Base-by-base conservation (phyloP, 2,329 filamentous ascomycete genomes). In the Triangularia setosa region DNA sequence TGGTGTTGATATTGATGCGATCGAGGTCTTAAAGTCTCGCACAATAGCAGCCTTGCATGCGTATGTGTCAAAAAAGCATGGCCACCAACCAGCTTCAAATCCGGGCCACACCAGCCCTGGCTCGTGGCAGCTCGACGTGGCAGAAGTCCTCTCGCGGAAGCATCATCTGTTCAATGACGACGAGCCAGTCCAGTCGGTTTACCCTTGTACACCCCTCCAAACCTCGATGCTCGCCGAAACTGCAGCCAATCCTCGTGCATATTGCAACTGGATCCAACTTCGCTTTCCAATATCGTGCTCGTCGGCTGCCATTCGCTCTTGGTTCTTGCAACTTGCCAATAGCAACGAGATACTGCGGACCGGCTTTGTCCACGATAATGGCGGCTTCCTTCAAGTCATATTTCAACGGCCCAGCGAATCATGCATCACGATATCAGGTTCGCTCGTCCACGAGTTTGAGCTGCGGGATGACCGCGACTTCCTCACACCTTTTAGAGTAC, bases 171-270 rank as follows among this genome's bases (percentile, higher is more conserved):
- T 68, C 8, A 65, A 71, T 1, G 62, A 74, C 2, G 67, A 80
- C 9, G 76, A 81, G 33, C 75, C 78, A 24, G 71, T 88, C n/a
- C 73, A 83, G 3, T 69, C 66, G 5, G 74, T 86, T 4, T 71
- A 84, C 18, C 82, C 83, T 4, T 95, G 91, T 73, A 93, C 88
- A 3, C 83, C 87, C 14, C 80, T 95, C 9, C 93, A 97, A 71
- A 79, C 83, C 18, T 88, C 91, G 1, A 96, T 97, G 92, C 80
- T 97, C 16, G 81, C 85, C 0, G 92, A 96, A 76, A 93, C 91
- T 0, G 75, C 81, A 2, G 80, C 79, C 18, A 80, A 88, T 65
- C 68, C 80, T 1, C 77, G 76, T 56, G 82, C 88, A 7, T 97
- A 97, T 73, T 90, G 89, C 76, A 97, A 97, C 70, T 88, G 88